phyloP scores from a whole-genome alignment of 768 basidiomycete species.

The Neoboletus magnificus region DNA sequence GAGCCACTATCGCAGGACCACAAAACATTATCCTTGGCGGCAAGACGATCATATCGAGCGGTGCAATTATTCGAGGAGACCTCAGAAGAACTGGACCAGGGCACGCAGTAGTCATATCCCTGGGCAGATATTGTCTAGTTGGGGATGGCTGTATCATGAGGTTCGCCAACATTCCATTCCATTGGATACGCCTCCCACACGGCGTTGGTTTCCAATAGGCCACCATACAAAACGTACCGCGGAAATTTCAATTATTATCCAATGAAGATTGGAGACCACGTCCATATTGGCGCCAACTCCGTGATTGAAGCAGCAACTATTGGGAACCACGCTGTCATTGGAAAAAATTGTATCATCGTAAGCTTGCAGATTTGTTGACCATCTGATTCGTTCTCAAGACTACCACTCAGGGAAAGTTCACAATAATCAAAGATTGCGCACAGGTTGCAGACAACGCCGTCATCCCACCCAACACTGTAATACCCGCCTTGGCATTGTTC shows the following conservation, averaged over 20 bases:
- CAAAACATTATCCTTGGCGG: constrained; percentile 97
- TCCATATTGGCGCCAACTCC: constrained; percentile 85
- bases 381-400: neutral
- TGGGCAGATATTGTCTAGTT: constrained; percentile 90
- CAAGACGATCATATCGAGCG: constrained; percentile 90
- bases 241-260: constrained; percentile 97
- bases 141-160: constrained; percentile 89
- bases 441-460: constrained; percentile 87
- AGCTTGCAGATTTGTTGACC: constrained; percentile 25
- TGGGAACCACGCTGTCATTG: constrained; percentile 91
- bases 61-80: constrained; percentile 92
- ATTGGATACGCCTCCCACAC: neutral
- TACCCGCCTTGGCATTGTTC: constrained; percentile 84
- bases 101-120: constrained; percentile 88
- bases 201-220: constrained; percentile 39
- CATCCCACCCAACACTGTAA: constrained; percentile 87
- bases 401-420: constrained; percentile 79
- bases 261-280: constrained; percentile 94
- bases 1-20: constrained; percentile 87
- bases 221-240: constrained; percentile 86
- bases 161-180: constrained; percentile 37
- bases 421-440: constrained; percentile 94
- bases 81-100: constrained; percentile 85
- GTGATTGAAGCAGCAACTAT: constrained; percentile 95
- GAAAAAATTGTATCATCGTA: constrained; percentile 93